phyloP scores from a whole-genome alignment of 2,329 filamentous ascomycete genomes.

The Phialemonium atrogriseum region DNA sequence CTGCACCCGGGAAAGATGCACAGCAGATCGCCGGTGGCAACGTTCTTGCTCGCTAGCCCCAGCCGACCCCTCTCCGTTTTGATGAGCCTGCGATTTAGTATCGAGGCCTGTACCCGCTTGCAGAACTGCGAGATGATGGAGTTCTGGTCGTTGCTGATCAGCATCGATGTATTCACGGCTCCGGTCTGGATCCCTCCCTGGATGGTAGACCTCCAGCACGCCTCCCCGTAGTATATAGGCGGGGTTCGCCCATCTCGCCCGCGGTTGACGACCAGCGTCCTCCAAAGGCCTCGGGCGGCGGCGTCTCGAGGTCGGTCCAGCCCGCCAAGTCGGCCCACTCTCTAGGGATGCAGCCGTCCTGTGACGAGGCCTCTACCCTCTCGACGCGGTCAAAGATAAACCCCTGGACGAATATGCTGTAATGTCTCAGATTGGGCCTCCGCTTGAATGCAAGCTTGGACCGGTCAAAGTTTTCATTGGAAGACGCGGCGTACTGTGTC shows the following conservation, averaged over 20 bases:
- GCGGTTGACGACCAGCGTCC: slow-evolving; percentile 16
- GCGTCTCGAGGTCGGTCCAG: slow-evolving; percentile 8
- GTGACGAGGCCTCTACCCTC: slow-evolving; percentile 9
- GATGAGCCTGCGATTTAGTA: slow-evolving; percentile 17
- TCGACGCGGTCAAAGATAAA: slow-evolving; percentile 19
- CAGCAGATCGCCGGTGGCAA: slow-evolving; percentile 11
- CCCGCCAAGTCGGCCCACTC: slow-evolving; percentile 13
- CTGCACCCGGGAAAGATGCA: slow-evolving; percentile 16
- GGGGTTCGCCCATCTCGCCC: slow-evolving; percentile 15
- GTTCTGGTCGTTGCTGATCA: slow-evolving; percentile 18
- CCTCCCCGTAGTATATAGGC: slow-evolving; percentile 16
- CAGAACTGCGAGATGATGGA: slow-evolving; percentile 19
- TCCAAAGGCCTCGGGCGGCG: slow-evolving; percentile 18
- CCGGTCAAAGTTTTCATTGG: slow-evolving; percentile 13
- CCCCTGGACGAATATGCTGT: slow-evolving; percentile 22
- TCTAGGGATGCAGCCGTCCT: slow-evolving; percentile 14
- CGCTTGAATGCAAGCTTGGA: slow-evolving; percentile 16
- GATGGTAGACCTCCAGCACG: slow-evolving; percentile 14
- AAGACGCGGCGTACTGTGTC: slow-evolving; percentile 21
- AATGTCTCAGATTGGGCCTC: slow-evolving; percentile 11
- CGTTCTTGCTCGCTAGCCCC: slow-evolving; percentile 6
- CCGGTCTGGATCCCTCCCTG: slow-evolving; percentile 15
- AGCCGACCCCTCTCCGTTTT: slow-evolving; percentile 9
- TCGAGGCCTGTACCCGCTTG: slow-evolving; percentile 16
- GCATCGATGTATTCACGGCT: slow-evolving; percentile 11